Percentiles rank a stretch among this genome's conserved stretches.
These are phyloP conservation scores for Thuja plicata DNA, from an alignment of 83 land plant species.

Conservation along the genomic window DNA sequence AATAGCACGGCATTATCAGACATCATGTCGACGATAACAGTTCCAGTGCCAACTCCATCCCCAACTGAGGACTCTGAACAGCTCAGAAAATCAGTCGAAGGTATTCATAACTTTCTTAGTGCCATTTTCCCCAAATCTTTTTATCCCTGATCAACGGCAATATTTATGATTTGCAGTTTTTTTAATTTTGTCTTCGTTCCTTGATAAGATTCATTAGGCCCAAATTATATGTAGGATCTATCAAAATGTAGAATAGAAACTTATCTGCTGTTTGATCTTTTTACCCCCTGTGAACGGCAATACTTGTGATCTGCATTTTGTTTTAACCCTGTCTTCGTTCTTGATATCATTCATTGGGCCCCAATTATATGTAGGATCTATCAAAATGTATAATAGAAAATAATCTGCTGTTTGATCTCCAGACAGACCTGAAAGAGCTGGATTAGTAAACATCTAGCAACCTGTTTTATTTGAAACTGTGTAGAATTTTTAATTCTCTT, in stretches of 20 bases:
- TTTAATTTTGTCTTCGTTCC: neutral
- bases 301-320: neutral
- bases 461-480: no score
- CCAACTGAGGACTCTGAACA: slow-evolving; percentile 46
- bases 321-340: neutral
- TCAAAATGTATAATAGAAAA: neutral
- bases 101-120: slow-evolving; percentile 9
- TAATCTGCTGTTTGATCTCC: no score
- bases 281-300: neutral
- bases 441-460: no score
- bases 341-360: neutral
- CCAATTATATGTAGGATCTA: neutral
- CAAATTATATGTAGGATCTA: neutral
- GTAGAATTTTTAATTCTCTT: no score
- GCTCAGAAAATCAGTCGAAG: slow-evolving; percentile 44
- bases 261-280: no score
- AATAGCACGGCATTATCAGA: neutral
- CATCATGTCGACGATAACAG: slow-evolving; percentile 44
- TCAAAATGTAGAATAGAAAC: neutral
- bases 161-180: neutral
- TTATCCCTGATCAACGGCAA: neutral
- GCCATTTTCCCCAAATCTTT: neutral
- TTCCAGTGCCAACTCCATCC: slow-evolving; percentile 29
- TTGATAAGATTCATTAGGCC: neutral
- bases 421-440: no score